phyloP scores from a whole-genome alignment of 208 protist genomes.

The Wallacemonas sp. region DNA sequence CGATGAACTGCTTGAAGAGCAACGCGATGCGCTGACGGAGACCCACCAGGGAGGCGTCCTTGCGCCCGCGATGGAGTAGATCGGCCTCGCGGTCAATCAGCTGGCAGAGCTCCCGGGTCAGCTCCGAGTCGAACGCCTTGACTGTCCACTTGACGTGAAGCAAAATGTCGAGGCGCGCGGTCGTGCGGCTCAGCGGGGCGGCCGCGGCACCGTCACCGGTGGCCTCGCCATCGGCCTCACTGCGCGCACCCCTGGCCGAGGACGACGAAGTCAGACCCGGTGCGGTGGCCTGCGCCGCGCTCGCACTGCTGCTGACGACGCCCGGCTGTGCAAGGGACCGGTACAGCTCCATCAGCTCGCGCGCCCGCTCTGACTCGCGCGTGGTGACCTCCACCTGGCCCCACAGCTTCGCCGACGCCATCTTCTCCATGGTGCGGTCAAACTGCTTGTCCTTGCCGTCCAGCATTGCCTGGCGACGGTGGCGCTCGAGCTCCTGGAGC shows the following conservation, averaged over 20 bases:
- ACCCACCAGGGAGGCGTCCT: constrained; percentile 56
- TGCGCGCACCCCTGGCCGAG: constrained; percentile 15
- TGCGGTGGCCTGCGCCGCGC: constrained; percentile 17
- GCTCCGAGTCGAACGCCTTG: constrained; percentile 91
- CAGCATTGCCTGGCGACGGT: constrained; percentile 66
- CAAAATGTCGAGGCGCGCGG: constrained; percentile 94
- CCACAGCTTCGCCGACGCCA: constrained; percentile 89
- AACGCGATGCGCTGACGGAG: constrained; percentile 88
- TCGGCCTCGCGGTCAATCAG: constrained; percentile 97
- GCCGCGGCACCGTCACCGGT: neutral
- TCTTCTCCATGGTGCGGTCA: constrained; percentile 61
- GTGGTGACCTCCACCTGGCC: constrained; percentile 82
- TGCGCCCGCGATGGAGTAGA: constrained; percentile 92
- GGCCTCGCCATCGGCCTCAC: neutral
- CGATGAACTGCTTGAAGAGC: constrained; percentile 95
- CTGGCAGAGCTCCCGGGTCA: constrained; percentile 93
- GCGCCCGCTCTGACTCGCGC: constrained; percentile 91
- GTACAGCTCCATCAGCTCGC: constrained; percentile 94
- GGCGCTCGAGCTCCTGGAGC: constrained; percentile 95
- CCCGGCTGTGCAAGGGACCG: constrained; percentile 50
- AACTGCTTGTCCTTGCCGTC: constrained; percentile 71
- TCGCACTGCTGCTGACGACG: constrained; percentile 6
- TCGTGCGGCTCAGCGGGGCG: constrained; percentile 18
- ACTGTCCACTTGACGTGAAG: constrained; percentile 98
- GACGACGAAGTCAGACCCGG: constrained; percentile 12